Percentiles rank a stretch among this genome's conserved stretches.
Evolutionary conservation across 345 rosid species (phyloP).

Genomic region (Heritiera littoralis): DNA sequence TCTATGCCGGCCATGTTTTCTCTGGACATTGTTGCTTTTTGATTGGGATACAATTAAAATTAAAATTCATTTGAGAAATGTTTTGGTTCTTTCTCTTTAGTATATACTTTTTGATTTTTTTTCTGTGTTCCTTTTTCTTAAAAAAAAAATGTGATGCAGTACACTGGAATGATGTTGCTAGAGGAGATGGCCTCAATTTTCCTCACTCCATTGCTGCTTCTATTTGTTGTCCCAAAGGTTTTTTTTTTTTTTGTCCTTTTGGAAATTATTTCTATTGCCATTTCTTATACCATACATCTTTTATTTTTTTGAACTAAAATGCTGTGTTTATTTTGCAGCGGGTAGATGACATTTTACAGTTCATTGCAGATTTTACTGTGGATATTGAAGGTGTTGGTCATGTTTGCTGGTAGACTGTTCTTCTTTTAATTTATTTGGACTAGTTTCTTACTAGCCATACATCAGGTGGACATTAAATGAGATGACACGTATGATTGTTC

Average conservation of each 20-base stretch:
- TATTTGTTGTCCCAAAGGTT: conserved; percentile 92
- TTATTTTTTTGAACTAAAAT: conserved; percentile 20
- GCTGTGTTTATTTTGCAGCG: conserved; percentile 53
- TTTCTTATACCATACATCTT: neutral
- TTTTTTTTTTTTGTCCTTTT: neutral
- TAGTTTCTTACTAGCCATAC: neutral
- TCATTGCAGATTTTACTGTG: conserved; percentile 76
- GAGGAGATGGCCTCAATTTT: conserved; percentile 99
- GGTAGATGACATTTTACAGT: conserved; percentile 90
- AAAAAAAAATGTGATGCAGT: conserved; percentile 49
- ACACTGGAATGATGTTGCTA: conserved; percentile 91
- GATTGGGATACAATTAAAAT: neutral
- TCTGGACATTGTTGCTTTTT: conserved; percentile 7
- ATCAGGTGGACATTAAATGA: neutral
- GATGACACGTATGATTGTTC: conserved; percentile 11
- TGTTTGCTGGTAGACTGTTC: conserved; percentile 72
- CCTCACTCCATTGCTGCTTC: conserved; percentile 86
- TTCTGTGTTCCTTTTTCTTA: neutral
- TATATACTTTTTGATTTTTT: neutral
- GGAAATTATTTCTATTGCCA: conserved; percentile 2
- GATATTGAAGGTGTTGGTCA: conserved; percentile 96
- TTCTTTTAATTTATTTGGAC: conserved; percentile 6
- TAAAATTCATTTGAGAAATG: neutral
- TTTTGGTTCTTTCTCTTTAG: neutral
- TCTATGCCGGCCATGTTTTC: neutral